Base-by-base conservation (phyloP, 345 rosid species). In the Hypericum androsaemum region DNA sequence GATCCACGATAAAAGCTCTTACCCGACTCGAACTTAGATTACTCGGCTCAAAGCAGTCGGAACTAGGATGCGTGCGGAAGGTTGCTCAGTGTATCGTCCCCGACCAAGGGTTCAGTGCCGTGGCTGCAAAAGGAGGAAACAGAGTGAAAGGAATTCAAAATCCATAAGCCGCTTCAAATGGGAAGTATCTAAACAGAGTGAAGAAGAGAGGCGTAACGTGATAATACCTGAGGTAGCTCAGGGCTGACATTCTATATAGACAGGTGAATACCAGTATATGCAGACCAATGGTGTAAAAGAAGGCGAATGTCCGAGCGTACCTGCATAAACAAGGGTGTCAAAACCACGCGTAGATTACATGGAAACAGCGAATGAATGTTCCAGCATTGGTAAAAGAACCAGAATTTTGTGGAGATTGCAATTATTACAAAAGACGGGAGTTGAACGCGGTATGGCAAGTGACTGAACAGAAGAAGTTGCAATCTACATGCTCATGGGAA, bases 211-310 rank as follows among this genome's bases (percentile, higher is more conserved):
- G 10, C 2, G 13, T 32, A 11, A 4, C 16, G 38, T 16, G 49
- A 32, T 7, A 51, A 69, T 65, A 87, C 96, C 96, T 77, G 46
- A 84, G 81, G 50, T 90, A 75, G 74, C 98, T 90, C 68, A 77
- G 74, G 58, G 96, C 92, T 10, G 96, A 88, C 98, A 88, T 87
- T 46, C 95, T 77, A 77, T 92, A 92, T 48, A 85, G 95, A 73
- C 98, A 85, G 47, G 94, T 77, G 64, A 92, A 92, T 13, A 92
- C 95, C 46, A 92, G 80, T 14, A 85, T 62, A 62, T 90, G 98
- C 67, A 87, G 65, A 49, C 89, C 92, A 40, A 87, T 90, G 7
- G 95, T 87, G 70, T 87, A 90, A 80, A 90, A 90, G 76, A 90
- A 87, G 7, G 80, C 95, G 74, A 90, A 84, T 0, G 89, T 81